These are phyloP conservation scores for Pelargonium cotyledonis DNA, from an alignment of 441 rosid species.

Conservation along the genomic window DNA sequence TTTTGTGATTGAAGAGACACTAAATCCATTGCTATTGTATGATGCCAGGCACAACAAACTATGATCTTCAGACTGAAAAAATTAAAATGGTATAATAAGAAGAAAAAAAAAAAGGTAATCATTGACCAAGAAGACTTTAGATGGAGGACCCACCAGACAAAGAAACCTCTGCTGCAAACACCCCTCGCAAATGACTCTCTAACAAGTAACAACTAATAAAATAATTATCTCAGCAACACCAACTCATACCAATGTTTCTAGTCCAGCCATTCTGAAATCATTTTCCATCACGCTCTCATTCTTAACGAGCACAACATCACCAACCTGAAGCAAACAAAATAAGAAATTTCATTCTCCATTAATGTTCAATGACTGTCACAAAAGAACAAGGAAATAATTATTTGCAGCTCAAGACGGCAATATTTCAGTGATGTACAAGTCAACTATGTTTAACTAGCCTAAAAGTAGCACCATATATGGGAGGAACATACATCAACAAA, in stretches of 20 bases:
- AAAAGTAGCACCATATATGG: no score
- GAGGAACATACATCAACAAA: no score
- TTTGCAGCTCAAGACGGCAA: not conserved
- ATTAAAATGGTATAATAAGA: no score
- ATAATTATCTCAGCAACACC: not conserved
- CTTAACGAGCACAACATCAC: slow-evolving; percentile 78
- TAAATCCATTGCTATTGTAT: not conserved
- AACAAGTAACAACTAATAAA: not conserved
- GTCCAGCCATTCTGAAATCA: slow-evolving; percentile 60
- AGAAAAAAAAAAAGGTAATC: no score
- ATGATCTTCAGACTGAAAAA: no score
- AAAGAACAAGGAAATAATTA: not conserved
- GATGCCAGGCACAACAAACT: not conserved
- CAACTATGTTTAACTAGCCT: not conserved
- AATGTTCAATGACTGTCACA: not conserved
- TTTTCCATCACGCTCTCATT: slow-evolving; percentile 52
- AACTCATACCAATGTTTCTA: slow-evolving; percentile 68
- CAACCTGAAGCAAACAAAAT: slow-evolving; percentile 44
- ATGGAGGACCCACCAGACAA: no score
- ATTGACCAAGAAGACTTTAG: no score
- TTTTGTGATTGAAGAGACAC: not conserved
- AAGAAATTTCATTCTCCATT: not conserved
- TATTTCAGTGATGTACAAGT: not conserved
- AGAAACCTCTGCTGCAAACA: no score
- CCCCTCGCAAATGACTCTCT: no score